Evolutionary conservation across 306 rosid genomes (phyloP).

Genomic region (Quercus variabilis): DNA sequence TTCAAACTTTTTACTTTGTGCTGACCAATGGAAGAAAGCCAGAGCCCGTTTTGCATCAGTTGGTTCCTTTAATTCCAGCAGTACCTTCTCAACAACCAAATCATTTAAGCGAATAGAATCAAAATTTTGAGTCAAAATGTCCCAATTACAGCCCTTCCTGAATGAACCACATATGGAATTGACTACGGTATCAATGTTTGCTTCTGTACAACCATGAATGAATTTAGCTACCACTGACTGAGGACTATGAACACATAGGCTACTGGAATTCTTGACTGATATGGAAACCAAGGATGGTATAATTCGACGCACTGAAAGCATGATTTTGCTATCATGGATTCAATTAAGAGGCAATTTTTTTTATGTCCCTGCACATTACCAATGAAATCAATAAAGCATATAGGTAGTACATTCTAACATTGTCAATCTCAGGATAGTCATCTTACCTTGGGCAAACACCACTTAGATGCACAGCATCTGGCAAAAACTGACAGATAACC

Average conservation of each 20-base stretch:
- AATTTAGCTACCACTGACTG: neutral
- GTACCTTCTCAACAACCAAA: conserved; percentile 38
- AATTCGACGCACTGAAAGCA: conserved; percentile 22
- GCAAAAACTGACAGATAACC: no score
- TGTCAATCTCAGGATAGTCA: no score
- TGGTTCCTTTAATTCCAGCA: conserved; percentile 50
- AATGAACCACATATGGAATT: conserved; percentile 44
- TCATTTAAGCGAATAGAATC: conserved; percentile 29
- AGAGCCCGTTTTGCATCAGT: conserved; percentile 62
- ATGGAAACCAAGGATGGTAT: conserved; percentile 19
- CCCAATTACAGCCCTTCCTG: conserved; percentile 57
- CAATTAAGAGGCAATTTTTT: no score
- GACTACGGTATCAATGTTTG: neutral
- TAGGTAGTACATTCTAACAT: no score
- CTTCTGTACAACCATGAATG: conserved; percentile 16
- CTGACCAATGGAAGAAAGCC: conserved; percentile 77
- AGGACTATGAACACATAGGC: neutral
- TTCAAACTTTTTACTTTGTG: conserved; percentile 34
- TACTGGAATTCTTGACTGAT: conserved; percentile 10
- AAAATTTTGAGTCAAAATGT: conserved; percentile 38
- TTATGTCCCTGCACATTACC: no score
- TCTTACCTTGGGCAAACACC: no score
- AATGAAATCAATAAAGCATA: no score
- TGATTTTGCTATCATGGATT: neutral
- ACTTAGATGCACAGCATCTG: no score